These are phyloP conservation scores for Rutstroemia sp. DNA, from an alignment of 2,329 filamentous ascomycete species.

Conservation along the genomic window DNA sequence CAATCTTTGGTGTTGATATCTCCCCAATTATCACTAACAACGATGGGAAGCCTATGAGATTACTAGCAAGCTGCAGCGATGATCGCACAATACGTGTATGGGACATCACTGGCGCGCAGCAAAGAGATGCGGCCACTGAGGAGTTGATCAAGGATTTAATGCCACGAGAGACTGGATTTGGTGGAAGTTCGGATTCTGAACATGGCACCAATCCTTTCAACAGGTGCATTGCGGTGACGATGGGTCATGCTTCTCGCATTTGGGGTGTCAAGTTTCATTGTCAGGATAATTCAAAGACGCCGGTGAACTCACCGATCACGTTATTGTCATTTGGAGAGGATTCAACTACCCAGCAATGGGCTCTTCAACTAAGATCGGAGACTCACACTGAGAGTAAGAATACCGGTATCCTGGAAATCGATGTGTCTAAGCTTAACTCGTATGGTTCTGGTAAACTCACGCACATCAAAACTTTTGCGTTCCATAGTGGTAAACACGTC, in stretches of 20 bases:
- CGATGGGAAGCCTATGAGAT: constrained; percentile 38
- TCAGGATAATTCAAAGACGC: neutral
- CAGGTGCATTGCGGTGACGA: constrained; percentile 59
- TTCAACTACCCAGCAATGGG: constrained; percentile 67
- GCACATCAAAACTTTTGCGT: constrained; percentile 48
- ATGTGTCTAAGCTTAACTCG: neutral
- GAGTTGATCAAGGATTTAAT: neutral
- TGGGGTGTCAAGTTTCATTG: constrained; percentile 71
- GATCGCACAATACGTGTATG: constrained; percentile 85
- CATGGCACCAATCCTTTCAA: constrained; percentile 29
- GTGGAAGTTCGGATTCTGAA: constrained; percentile 31
- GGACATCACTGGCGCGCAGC: constrained; percentile 48
- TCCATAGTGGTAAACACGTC: constrained; percentile 82
- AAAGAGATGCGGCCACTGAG: neutral
- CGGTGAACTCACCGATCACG: constrained; percentile 31
- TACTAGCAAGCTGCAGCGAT: constrained; percentile 92
- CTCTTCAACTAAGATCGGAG: constrained; percentile 7
- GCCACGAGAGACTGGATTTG: constrained; percentile 56
- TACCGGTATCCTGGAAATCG: neutral
- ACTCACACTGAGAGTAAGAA: neutral
- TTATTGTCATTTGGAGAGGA: constrained; percentile 83
- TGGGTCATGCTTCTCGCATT: constrained; percentile 84
- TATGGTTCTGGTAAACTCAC: constrained; percentile 32
- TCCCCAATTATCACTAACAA: constrained; percentile 45
- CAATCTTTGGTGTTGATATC: constrained; percentile 83